These are phyloP conservation scores for Trichoderma sp. DNA, from an alignment of 2,329 filamentous ascomycete species.

Conservation along the genomic window DNA sequence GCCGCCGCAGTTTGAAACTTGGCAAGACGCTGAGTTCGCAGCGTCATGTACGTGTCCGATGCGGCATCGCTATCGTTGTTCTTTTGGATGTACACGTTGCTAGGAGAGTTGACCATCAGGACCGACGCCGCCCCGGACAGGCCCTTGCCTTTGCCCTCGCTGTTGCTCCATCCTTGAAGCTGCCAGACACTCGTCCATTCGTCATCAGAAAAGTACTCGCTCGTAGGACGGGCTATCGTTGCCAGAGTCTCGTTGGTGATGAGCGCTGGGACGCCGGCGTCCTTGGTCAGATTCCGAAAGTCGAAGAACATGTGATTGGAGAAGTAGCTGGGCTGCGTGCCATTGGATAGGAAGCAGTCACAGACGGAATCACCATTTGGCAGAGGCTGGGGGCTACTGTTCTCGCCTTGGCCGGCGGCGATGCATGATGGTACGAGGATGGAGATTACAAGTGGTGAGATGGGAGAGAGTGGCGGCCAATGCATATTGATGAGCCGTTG, in stretches of 20 bases:
- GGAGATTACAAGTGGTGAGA: constrained; percentile 4
- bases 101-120: constrained; percentile 42
- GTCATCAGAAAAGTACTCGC: constrained; percentile 39
- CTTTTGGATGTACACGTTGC: constrained; percentile 47
- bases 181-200: constrained; percentile 40
- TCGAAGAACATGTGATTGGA: constrained; percentile 49
- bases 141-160: constrained; percentile 31
- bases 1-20: constrained; percentile 49
- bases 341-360: constrained; percentile 50
- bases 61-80: constrained; percentile 36
- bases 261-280: constrained; percentile 38
- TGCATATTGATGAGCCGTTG: not conserved
- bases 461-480: not conserved
- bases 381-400: constrained; percentile 13
- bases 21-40: constrained; percentile 45
- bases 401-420: not conserved
- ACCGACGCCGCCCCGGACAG: constrained; percentile 32
- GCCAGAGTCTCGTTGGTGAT: constrained; percentile 31
- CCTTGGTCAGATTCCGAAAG: constrained; percentile 43
- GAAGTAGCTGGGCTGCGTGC: constrained; percentile 43
- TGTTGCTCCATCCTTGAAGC: constrained; percentile 43
- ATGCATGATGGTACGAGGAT: constrained; percentile 1
- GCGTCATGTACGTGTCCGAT: constrained; percentile 44
- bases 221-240: constrained; percentile 34
- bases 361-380: constrained; percentile 37